A percentile compares a stretch with the other conserved stretches of the same genome.
phyloP scores from a whole-genome alignment of 129 eudicot genomes.

The Saussurea involucrata region DNA sequence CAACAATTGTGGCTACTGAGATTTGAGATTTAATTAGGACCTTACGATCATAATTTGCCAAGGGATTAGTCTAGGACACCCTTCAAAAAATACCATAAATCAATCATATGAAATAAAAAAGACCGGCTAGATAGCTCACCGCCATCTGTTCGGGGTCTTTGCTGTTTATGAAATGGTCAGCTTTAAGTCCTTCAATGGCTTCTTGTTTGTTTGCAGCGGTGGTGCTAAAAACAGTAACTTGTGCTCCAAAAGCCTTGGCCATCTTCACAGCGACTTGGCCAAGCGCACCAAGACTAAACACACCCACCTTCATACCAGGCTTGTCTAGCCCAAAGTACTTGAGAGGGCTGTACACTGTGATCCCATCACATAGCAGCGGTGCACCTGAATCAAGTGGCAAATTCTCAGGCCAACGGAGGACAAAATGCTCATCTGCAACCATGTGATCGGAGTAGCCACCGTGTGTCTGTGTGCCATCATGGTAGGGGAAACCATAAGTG shows the following conservation, averaged over 20 bases:
- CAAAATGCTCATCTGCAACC: slow-evolving; percentile 51
- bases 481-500: slow-evolving; percentile 19
- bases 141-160: slow-evolving; percentile 17
- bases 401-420: slow-evolving; percentile 46
- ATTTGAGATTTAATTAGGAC: too few species aligned
- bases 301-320: slow-evolving; percentile 52
- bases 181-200: slow-evolving; percentile 43
- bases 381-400: slow-evolving; percentile 55
- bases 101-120: too few species aligned
- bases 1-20: too few species aligned
- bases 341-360: slow-evolving; percentile 52
- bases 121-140: too few species aligned
- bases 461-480: slow-evolving; percentile 50
- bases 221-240: slow-evolving; percentile 61
- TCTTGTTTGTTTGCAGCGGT: slow-evolving; percentile 37
- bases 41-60: too few species aligned
- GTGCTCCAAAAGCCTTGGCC: slow-evolving; percentile 54
- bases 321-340: slow-evolving; percentile 44
- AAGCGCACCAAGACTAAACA: slow-evolving; percentile 62
- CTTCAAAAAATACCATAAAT: too few species aligned
- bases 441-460: slow-evolving; percentile 68
- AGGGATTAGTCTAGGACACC: too few species aligned
- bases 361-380: slow-evolving; percentile 62
- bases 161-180: slow-evolving; percentile 45
- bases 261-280: slow-evolving; percentile 63